Evolutionary conservation across 805 yeast species (phyloP), one percentile per base, ranked within the genome.

Genomic region (Myxozyma kluyveri): DNA sequence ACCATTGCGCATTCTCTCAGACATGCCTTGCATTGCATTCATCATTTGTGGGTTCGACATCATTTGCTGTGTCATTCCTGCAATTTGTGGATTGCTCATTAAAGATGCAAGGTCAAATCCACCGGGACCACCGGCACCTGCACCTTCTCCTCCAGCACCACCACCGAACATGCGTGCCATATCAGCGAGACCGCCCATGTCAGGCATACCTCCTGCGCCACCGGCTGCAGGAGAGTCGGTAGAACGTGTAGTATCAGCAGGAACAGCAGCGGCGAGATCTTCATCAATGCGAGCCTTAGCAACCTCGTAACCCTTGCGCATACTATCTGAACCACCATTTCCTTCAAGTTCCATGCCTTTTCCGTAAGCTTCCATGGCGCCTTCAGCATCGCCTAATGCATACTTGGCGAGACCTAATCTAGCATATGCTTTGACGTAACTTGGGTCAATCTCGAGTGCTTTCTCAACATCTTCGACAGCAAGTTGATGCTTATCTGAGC

Each of bases 331-430:
- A 42, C 91, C 88, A 23, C 74, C 72, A 41, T 81, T 86, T 40
- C 97, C 96, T 72, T 93, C 98, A 51, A 81, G 80, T 52, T 86
- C 89, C 60, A 93, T 70, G 36, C 96, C 99, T 59, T 76, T 77
- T 70, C 86, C 83, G 72, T 93, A 93, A 26, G 98, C 97, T 43
- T 88, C 85, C 75, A 89, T 75, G 10, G 99, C 80, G 47, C 85
- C 96, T 70, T 86, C 82, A 53, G 91, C 83, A 66, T 90, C 91
- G n/a, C 96, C 96, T 54, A 86, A 75, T n/a, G 96, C 96, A 69
- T 84, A 91, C 66, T 84, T 82, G 3, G 99, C 98, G 62, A 90
- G 81, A 2, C 98, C 99, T 61, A 93, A 75, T 70, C 99, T 84
- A 4, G 96, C 87, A 77, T 89, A 93, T 9, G 96, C 96, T 74